Base-by-base conservation (phyloP, 805 yeast species). In the Candida glaebosa region DNA sequence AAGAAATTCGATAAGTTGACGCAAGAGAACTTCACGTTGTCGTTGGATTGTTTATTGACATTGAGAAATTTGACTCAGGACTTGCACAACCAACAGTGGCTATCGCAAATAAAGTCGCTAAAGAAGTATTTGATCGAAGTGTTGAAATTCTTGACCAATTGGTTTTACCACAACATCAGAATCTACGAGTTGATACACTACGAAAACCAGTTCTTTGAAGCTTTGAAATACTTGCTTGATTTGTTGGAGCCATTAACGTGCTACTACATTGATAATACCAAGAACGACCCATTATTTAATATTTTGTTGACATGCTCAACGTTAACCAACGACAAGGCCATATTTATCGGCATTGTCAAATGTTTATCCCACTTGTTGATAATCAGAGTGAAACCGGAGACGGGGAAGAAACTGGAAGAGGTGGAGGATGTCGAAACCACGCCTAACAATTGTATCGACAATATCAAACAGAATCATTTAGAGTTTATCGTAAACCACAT, bases 11-110 rank as follows among this genome's bases (percentile, higher is more conserved):
- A 38, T 14, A 38, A 50, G 17, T 40, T 62, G 18, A 48, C 50
- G 14, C 51, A 50, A 18, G 50, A 49, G 8, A 33, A 46, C 17
- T 45, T 69, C 32, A 52, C 57, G 34, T 51, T 52, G 37, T 58
- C 69, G 43, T 61, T 65, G 37, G 69, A 68, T 54, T 72, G 84
- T 5, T 71, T 82, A 51, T 68, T 93, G 33, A 77, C 86, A 15
- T 66, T 93, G 42, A 74, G 98, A 55, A 93, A 93, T 60, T 65
- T 87, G 35, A 78, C 87, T 2, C 95, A 91, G 57, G 96, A 89
- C 58, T 75, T 85, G 9, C 84, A 76, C 34, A 85, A 87, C 53
- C 93, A 95, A 32, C 88, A 85, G 57, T 71, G 82, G 54, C 65
- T 93, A 46, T 84, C 91, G 1, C 69, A 75, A 51, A 67, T 74